These are phyloP conservation scores for Acorus calamus DNA, from an alignment of 106 monocot species.

Conservation along the genomic window DNA sequence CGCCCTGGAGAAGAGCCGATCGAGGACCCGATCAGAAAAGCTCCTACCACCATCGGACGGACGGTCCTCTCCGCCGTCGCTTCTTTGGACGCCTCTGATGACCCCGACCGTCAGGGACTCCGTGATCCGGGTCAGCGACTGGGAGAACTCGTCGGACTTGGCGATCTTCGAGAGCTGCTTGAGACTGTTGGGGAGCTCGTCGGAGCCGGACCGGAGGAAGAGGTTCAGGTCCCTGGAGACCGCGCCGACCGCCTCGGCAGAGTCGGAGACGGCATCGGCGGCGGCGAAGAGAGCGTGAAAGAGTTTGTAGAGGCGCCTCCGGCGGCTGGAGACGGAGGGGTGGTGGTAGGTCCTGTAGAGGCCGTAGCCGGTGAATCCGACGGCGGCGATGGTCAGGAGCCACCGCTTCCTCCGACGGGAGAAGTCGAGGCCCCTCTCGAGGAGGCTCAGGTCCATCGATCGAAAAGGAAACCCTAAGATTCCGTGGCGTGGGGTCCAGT, in stretches of 20 bases:
- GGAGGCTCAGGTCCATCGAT: too few relatives aligned
- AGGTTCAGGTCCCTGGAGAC: slow-evolving; percentile 49
- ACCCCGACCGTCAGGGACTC: slow-evolving; percentile 56
- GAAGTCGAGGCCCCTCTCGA: slow-evolving; percentile 4
- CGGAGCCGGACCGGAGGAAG: slow-evolving; percentile 61
- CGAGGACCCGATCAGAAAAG: slow-evolving; percentile 42
- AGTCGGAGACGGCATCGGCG: slow-evolving; percentile 30
- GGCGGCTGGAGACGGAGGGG: slow-evolving; percentile 31
- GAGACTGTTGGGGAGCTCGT: slow-evolving; percentile 49
- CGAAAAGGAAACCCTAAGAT: too few relatives aligned
- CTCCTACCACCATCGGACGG: slow-evolving; percentile 1
- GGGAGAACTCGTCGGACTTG: slow-evolving; percentile 38
- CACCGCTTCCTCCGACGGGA: slow-evolving; percentile 31
- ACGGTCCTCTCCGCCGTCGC: neutral
- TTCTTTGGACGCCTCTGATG: slow-evolving; percentile 18
- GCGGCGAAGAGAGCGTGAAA: slow-evolving; percentile 25
- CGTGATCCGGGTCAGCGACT: slow-evolving; percentile 36
- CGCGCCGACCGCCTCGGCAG: slow-evolving; percentile 37
- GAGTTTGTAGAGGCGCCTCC: slow-evolving; percentile 21
- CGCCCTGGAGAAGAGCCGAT: slow-evolving; percentile 40
- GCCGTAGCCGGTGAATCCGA: slow-evolving; percentile 30
- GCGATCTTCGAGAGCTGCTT: slow-evolving; percentile 55
- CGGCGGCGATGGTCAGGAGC: slow-evolving; percentile 37
- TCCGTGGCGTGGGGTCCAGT: too few relatives aligned
- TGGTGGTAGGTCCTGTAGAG: slow-evolving; percentile 57